Conservation (phyloP, 352 stramenopile genomes). For the Sclerospora graminicola region DNA sequence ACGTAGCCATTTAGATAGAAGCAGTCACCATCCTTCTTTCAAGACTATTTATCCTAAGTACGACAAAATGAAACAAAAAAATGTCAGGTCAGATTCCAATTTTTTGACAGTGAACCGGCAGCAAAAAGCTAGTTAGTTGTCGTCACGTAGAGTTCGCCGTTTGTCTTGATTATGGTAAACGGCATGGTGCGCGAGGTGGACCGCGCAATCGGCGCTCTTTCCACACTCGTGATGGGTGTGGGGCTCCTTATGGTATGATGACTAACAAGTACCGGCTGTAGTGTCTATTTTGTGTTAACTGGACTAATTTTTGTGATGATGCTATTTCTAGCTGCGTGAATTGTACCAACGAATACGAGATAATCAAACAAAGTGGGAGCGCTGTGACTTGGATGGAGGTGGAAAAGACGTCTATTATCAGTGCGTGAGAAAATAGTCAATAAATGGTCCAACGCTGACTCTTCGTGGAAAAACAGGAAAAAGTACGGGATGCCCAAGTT, state of each 20-base stretch:
- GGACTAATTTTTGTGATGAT: conserved; percentile 1
- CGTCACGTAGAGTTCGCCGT: too few relatives aligned
- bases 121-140: background rate
- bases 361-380: conserved; percentile 42
- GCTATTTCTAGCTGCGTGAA: conserved; percentile 37
- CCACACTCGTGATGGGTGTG: conserved; percentile 64
- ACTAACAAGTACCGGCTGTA: background rate
- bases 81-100: conserved; percentile 4
- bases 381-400: conserved; percentile 31
- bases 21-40: too few relatives aligned
- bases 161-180: conserved; percentile 27
- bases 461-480: conserved; percentile 28
- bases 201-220: conserved; percentile 62
- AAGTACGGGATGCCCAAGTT: conserved; percentile 68
- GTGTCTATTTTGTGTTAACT: conserved; percentile 1
- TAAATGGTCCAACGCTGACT: background rate
- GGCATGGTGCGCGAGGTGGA: conserved; percentile 69
- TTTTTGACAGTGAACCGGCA: conserved; percentile 5
- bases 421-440: conserved; percentile 18
- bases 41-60: conserved; percentile 17
- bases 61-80: background rate
- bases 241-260: conserved; percentile 46
- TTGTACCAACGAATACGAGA: conserved; percentile 43
- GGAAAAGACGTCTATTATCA: conserved; percentile 69
- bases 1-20: too few relatives aligned